Base-by-base conservation (phyloP, 2,329 filamentous ascomycete species). In the Calcarisporium arbuscula region DNA sequence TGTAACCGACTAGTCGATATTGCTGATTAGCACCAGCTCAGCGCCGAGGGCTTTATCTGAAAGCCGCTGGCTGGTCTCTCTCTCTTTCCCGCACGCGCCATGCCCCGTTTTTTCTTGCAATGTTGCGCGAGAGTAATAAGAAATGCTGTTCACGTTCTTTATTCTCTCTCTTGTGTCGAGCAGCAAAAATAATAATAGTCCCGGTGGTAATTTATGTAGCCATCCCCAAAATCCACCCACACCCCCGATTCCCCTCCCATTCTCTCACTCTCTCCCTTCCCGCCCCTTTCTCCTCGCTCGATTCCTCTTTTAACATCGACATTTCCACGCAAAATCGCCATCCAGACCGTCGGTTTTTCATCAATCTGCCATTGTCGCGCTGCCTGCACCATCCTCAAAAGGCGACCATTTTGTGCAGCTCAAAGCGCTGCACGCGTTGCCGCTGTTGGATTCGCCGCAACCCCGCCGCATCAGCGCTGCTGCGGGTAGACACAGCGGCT, bases 341-440 rank as follows among this genome's bases (percentile, higher is more conserved):
- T 47, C 51, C 41, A 31, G n/a, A n/a, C n/a, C 39, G 29, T 41
- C 32, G 37, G 36, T 45, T 48, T 46, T 51, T 45, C 65, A 70
- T 70, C 64, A 53, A 60, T 60, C 54, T 49, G 46, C 44, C 56
- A 55, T 56, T 49, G 36, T 54, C 53, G 45, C 45, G 34, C 35
- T 45, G 48, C 49, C 52, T 37, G 43, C 51, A 45, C 42, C 56
- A 62, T 63, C 58, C 38, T 41, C 42, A 60, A 59, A 63, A 44
- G 30, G 38, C 30, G 45, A 46, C 52, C 51, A 56, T 60, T 58
- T 44, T 53, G 51, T 57, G 52, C 56, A 39, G 38, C 50, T 36
- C 36, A 44, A 36, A 43, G 42, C 34, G 43, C 52, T 50, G 54
- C 45, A 52, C 52, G 48, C 41, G 45, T 44, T 53, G 43, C 46